A percentile compares a stretch with the other conserved stretches of the same genome.
Conservation (phyloP, 2,329 filamentous ascomycete species). For the Didymella arachidicola region DNA sequence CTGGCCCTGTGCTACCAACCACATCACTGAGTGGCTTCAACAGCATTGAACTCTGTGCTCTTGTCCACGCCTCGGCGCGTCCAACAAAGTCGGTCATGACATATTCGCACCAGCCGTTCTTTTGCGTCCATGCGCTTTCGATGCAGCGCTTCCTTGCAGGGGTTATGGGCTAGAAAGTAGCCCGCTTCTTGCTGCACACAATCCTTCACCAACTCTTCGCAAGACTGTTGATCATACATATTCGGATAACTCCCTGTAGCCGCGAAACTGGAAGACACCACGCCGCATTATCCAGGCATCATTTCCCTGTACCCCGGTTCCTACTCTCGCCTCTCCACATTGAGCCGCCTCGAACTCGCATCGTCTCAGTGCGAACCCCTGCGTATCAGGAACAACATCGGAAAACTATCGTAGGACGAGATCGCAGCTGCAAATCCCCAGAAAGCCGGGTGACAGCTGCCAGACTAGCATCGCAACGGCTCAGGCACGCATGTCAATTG, state of each 20-base stretch:
- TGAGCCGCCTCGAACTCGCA: constrained; percentile 40
- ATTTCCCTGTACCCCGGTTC: constrained; percentile 8
- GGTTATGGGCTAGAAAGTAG: constrained; percentile 28
- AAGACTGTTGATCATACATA: constrained; percentile 26
- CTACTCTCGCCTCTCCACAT: constrained; percentile 15
- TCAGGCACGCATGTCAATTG: constrained; percentile 20
- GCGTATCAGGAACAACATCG: constrained; percentile 37
- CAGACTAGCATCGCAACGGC: constrained; percentile 23
- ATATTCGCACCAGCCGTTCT: constrained; percentile 28
- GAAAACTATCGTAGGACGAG: constrained; percentile 17
- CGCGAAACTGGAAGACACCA: constrained; percentile 20
- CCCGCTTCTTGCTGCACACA: constrained; percentile 30
- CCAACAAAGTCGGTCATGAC: constrained; percentile 31
- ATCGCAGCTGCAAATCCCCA: constrained; percentile 17
- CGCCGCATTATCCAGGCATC: constrained; percentile 16
- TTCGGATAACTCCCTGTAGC: constrained; percentile 15
- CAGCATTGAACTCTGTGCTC: constrained; percentile 30
- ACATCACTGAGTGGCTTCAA: constrained; percentile 39
- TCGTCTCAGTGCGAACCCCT: constrained; percentile 45
- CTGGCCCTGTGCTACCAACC: constrained; percentile 43
- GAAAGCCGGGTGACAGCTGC: constrained; percentile 16
- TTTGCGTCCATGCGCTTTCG: constrained; percentile 29
- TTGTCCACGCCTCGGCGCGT: constrained; percentile 42
- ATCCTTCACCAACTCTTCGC: constrained; percentile 31
- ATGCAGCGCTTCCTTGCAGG: constrained; percentile 36